Base-by-base conservation (phyloP, 345 rosid species). In the Syzygium grande region DNA sequence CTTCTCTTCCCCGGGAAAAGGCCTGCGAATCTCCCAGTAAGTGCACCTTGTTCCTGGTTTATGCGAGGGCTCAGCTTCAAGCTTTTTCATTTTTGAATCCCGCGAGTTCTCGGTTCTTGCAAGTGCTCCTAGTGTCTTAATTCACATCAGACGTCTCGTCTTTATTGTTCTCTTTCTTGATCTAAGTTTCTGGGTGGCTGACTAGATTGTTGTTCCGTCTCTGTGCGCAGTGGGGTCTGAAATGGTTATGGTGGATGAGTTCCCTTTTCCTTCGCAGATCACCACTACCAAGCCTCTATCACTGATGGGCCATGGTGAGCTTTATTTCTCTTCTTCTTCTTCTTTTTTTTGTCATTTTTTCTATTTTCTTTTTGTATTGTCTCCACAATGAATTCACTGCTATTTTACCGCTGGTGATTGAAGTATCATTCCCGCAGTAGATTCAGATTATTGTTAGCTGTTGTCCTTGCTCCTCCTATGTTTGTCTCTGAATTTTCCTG, bases 251-350 rank as follows among this genome's bases (percentile, higher is more conserved):
- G 94, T 94, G 51, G 96, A 95, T 85, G 98, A 92, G 52, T 92
- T 95, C 90, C 91, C 98, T 85, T 96, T 95, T 79, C 97, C 99
- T 87, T 84, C 90, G 84, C 94, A 93, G 85, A 91, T 94, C 89
- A 85, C 93, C 16, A 88, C 93, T 51, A 61, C 94, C 86, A 97
- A 97, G 90, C 92, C 96, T 55, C 91, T 96, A 11, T 90, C 95
- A 52, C 93, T 97, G 87, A 43, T 93, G 13, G 98, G 97, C 85
- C 94, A 94, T 88, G 99, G 99, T 94, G 86, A 86, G 85, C 6
- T 10, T 23, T 49, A 41, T 86, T n/a, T 53, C 34, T n/a, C 11
- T 84, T 15, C 16, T 30, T 54, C 52, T 59, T 54, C 73, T 34
- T 15, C 38, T 11, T 41, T 22, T 6, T 43, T 43, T 43, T 43